Conservation (phyloP, 805 yeast species). For the Candida caryicola region DNA sequence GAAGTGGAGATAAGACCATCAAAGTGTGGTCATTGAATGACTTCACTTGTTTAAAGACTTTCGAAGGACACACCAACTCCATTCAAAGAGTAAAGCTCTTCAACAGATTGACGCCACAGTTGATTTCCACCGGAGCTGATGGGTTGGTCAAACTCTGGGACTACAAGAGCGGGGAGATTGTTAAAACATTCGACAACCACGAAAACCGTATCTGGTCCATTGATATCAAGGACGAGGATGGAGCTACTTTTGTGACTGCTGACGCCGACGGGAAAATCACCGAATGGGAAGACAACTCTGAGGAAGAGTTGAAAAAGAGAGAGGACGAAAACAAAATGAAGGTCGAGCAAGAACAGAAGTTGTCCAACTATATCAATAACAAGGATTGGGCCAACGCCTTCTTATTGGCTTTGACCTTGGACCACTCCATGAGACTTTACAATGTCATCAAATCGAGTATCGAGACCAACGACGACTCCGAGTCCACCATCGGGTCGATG, state of each 20-base stretch:
- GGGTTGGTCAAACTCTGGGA: slow-evolving; percentile 94
- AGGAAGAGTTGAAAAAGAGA: slow-evolving; percentile 56
- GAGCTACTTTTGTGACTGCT: slow-evolving; percentile 72
- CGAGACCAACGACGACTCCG: slow-evolving; percentile 46
- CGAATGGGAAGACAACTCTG: slow-evolving; percentile 86
- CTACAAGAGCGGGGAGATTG: slow-evolving; percentile 63
- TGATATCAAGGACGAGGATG: slow-evolving; percentile 62
- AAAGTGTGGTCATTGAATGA: slow-evolving; percentile 86
- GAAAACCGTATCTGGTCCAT: slow-evolving; percentile 94
- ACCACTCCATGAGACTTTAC: slow-evolving; percentile 87
- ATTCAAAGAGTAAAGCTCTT: slow-evolving; percentile 79
- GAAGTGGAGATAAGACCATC: slow-evolving; percentile 90
- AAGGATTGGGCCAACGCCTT: slow-evolving; percentile 90
- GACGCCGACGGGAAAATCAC: slow-evolving; percentile 94
- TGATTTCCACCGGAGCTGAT: slow-evolving; percentile 87
- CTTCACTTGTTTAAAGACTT: slow-evolving; percentile 71
- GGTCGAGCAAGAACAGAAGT: slow-evolving; percentile 86
- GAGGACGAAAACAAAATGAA: slow-evolving; percentile 49
- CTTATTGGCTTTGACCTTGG: slow-evolving; percentile 75
- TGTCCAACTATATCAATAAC: slow-evolving; percentile 66
- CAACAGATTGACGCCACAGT: slow-evolving; percentile 57
- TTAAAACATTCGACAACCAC: slow-evolving; percentile 85
- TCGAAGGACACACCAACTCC: slow-evolving; percentile 93
- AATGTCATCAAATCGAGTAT: slow-evolving; percentile 68
- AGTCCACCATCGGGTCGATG: slow-evolving; percentile 51